Evolutionary conservation across 129 eudicot species (phyloP), one percentile per base, ranked within the genome.

Genomic region (Chrysanthemum seticuspe): DNA sequence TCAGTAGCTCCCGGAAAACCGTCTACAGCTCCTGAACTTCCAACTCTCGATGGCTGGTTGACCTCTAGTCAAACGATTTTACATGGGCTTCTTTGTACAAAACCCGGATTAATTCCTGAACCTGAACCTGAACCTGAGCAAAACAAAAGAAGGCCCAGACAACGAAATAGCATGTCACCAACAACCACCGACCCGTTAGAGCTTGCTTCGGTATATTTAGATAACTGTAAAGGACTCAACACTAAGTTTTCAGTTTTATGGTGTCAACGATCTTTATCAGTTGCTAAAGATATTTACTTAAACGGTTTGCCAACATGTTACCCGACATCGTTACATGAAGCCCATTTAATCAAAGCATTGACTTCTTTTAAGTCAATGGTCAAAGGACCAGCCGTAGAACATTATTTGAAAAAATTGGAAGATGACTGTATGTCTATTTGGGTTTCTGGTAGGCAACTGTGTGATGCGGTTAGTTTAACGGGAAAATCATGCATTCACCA

Each of bases 391-490:
- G 83, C 96, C 0, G 83, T 93, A 70, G 74, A 76, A 34, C 49
- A 68, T 45, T 93, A 81, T 74, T 45, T 87, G 82, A 83, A 89
- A 77, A 86, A 84, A 70, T 70, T 93, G 82, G 89, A 89, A 65
- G 91, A 90, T 0, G 98, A 93, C 40, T 93, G 98, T 79, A 79
- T 76, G 4, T 84, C 91, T 10, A 83, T 93, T 36, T 93, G 98
- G 98, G 70, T 65, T 72, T 87, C 96, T 13, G 96, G 95, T 63
- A 79, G 98, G 74, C 98, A 93, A 71, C 77, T 87, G 19, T 93
- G 98, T 68, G 98, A 93, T 81, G 98, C 98, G 2, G 84, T 93
- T 57, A 93, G 98, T 87, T 83, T 93, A 83, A 93, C 97, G 0
- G 98, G 98, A 72, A 90, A 82, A 64, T 86, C 97, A 44, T 93